phyloP scores from a whole-genome alignment of 1,284 basidiomycete species.

The Ganoderma multipileum region DNA sequence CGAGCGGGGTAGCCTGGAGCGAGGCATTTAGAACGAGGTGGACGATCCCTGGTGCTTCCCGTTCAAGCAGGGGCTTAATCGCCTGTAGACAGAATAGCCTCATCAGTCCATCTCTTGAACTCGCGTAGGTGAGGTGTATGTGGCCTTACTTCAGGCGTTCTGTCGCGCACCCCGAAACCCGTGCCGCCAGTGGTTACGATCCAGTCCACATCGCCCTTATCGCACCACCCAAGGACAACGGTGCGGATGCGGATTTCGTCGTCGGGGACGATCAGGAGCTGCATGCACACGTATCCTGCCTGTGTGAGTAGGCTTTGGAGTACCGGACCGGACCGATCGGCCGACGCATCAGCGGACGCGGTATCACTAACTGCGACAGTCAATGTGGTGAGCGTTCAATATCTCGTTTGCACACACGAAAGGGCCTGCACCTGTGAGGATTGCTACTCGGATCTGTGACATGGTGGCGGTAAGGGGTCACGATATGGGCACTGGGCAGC shows the following conservation, averaged over 20 bases:
- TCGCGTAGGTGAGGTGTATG: neutral
- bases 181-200: slow-evolving; percentile 88
- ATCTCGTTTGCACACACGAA: neutral
- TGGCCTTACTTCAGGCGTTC: slow-evolving; percentile 76
- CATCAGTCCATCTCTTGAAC: neutral
- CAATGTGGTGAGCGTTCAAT: neutral
- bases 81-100: slow-evolving; percentile 53
- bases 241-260: slow-evolving; percentile 59
- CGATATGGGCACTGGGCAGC: neutral
- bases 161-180: slow-evolving; percentile 81
- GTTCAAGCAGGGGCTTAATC: slow-evolving; percentile 72
- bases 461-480: slow-evolving; percentile 27
- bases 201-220: slow-evolving; percentile 61
- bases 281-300: slow-evolving; percentile 48
- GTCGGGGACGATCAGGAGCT: slow-evolving; percentile 62
- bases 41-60: slow-evolving; percentile 80
- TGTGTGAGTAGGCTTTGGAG: slow-evolving; percentile 57
- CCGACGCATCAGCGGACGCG: slow-evolving; percentile 55
- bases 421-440: slow-evolving; percentile 38
- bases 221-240: slow-evolving; percentile 54
- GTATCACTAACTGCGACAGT: slow-evolving; percentile 67
- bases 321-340: slow-evolving; percentile 71
- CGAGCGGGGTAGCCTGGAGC: slow-evolving; percentile 78
- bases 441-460: slow-evolving; percentile 37
- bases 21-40: slow-evolving; percentile 77